These are phyloP conservation scores for Coemansia sp. DNA, from an alignment of 192 early-diverging fungal genomes.

Conservation along the genomic window DNA sequence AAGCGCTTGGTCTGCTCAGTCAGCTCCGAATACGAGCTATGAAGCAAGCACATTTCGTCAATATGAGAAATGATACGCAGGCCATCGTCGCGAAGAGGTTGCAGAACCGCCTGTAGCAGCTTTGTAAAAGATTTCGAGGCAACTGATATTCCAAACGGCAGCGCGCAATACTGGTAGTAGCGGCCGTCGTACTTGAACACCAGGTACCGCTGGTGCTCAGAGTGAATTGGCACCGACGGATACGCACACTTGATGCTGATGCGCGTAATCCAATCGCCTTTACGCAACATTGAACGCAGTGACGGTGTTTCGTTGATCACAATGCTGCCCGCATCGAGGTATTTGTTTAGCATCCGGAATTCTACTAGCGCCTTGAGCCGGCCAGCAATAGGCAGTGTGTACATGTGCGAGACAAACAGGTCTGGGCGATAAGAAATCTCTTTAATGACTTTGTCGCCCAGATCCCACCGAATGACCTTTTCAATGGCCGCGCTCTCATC, in stretches of 20 bases:
- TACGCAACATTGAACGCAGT: slow-evolving; percentile 29
- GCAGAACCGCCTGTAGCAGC: slow-evolving; percentile 47
- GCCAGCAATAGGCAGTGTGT: slow-evolving; percentile 37
- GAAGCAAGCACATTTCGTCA: slow-evolving; percentile 48
- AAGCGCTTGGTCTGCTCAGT: slow-evolving; percentile 30
- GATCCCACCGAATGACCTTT: slow-evolving; percentile 50
- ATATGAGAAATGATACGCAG: slow-evolving; percentile 47
- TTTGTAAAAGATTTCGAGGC: slow-evolving; percentile 43
- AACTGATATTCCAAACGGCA: slow-evolving; percentile 53
- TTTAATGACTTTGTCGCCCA: slow-evolving; percentile 52
- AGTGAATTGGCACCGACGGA: slow-evolving; percentile 46
- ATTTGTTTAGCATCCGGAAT: slow-evolving; percentile 45
- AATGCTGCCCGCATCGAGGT: slow-evolving; percentile 31
- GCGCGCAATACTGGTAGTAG: slow-evolving; percentile 50
- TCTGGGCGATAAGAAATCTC: slow-evolving; percentile 32
- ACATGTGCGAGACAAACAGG: slow-evolving; percentile 51
- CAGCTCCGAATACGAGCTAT: slow-evolving; percentile 25
- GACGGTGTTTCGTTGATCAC: slow-evolving; percentile 30
- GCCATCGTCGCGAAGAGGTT: slow-evolving; percentile 40
- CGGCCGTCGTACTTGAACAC: slow-evolving; percentile 49
- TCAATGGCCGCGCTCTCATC: slow-evolving; percentile 49
- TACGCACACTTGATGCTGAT: slow-evolving; percentile 54
- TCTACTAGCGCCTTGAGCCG: slow-evolving; percentile 49
- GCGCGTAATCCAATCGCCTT: slow-evolving; percentile 41
- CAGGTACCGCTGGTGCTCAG: slow-evolving; percentile 39